These are phyloP conservation scores for Striga hermonthica DNA, from an alignment of 305 asterid species.

Conservation along the genomic window DNA sequence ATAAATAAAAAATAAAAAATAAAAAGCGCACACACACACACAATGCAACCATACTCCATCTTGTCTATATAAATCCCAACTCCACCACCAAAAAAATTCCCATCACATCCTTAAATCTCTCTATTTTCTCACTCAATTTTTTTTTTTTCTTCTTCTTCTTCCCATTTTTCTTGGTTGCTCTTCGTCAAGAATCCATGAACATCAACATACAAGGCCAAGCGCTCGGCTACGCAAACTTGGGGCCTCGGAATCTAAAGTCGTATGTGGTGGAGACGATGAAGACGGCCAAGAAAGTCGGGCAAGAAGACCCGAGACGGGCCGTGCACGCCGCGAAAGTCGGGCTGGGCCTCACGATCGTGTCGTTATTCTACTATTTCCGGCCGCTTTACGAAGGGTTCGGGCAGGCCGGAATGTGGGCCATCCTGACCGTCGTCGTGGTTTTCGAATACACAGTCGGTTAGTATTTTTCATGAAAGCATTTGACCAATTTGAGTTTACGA, in stretches of 20 bases:
- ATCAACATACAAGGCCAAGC: conserved; percentile 20
- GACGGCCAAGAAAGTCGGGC: conserved; percentile 43
- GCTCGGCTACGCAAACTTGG: conserved; percentile 5
- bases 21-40: conserved; percentile 15
- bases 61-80: conserved; percentile 28
- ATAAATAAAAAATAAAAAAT: background rate
- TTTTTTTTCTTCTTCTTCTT: background rate
- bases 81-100: conserved; percentile 21
- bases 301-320: conserved; percentile 72
- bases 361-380: conserved; percentile 59
- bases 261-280: conserved; percentile 18
- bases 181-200: conserved; percentile 26
- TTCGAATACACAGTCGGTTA: conserved; percentile 75
- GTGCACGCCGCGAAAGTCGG: conserved; percentile 67
- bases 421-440: conserved; percentile 73
- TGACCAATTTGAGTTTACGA: too few species aligned
- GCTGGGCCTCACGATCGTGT: conserved; percentile 58
- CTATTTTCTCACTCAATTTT: background rate
- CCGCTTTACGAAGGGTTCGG: conserved; percentile 73
- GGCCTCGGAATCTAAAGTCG: conserved; percentile 30
- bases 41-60: background rate
- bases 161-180: conserved; percentile 1
- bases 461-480: too few species aligned
- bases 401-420: conserved; percentile 78
- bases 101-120: background rate